Evolutionary conservation across 768 basidiomycete species (phyloP), one percentile per base, ranked within the genome.

Genomic region (Auriscalpium microsporum): DNA sequence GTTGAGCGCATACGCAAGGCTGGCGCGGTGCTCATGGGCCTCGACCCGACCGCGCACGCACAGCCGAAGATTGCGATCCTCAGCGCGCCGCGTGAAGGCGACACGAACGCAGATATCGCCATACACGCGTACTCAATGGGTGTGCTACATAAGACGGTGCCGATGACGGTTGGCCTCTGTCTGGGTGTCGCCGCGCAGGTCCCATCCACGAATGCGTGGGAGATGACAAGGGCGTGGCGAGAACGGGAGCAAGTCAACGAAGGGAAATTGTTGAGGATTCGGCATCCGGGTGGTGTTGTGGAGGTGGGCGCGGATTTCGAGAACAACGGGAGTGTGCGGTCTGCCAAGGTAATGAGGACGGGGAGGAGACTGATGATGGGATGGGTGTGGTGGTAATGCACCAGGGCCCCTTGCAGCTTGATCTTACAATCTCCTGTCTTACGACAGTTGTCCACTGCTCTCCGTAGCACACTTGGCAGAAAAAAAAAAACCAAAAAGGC

Each of bases 331-430:
- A 64, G 65, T 13, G 79, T 83, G 17, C 71, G 67, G 52, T 81
- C 77, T 58, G 86, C 82, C 2, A 80, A 78, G 60, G 85, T 86
- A 17, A 74, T 85, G 21, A 68, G 86, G 54, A 90, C 85, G 2
- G 87, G 86, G 1, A 74, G 84, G 56, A 71, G 82, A 60, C 66
- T 89, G 57, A 90, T 90, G 86, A 78, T 76, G 57, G 87, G 87
- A 0, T 71, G 67, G 0, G 85, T 84, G 1, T 87, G 78, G 75
- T 84, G 83, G 79, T 85, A n/a, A 19, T 13, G 28, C 4, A 28
- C 28, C 28, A 28, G 28, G 28, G 7, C 28, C 5, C 28, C 28
- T 28, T 28, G 28, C 28, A 28, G 4, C 5, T 28, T 28, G 28
- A 28, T 28, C 5, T 28, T 28, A 28, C 28, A 28, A 28, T 28